A percentile compares a stretch with the other conserved stretches of the same genome.
These are phyloP conservation scores for Cryphonectria carpinicola DNA, from an alignment of 2,329 filamentous ascomycete species.

Conservation along the genomic window DNA sequence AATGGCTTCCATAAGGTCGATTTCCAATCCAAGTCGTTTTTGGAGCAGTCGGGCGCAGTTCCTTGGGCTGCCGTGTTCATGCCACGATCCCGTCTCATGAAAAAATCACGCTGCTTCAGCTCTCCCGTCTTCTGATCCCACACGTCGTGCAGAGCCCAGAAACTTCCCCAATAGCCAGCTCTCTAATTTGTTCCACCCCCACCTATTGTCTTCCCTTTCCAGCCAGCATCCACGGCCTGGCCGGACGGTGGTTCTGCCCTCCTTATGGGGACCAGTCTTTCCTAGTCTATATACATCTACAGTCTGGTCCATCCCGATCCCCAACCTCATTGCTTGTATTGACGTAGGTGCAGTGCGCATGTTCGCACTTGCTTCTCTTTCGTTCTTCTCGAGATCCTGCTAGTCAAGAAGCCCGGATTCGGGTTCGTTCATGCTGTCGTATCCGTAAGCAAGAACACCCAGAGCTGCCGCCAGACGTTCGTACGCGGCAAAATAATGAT, in stretches of 20 bases:
- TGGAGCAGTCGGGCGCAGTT: constrained; percentile 10
- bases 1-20: constrained; percentile 33
- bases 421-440: constrained; percentile 36
- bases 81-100: constrained; percentile 26
- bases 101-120: constrained; percentile 31
- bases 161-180: constrained; percentile 31
- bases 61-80: not conserved
- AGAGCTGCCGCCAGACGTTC: constrained; percentile 28
- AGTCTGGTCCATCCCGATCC: constrained; percentile 30
- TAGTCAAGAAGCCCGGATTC: constrained; percentile 32
- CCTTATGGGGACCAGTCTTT: constrained; percentile 33
- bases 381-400: constrained; percentile 29
- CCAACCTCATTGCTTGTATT: constrained; percentile 32
- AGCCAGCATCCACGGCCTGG: constrained; percentile 32
- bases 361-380: constrained; percentile 32
- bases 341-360: constrained; percentile 33
- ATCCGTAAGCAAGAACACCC: constrained; percentile 31
- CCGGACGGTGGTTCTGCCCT: constrained; percentile 27
- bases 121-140: constrained; percentile 31
- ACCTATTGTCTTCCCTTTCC: constrained; percentile 30
- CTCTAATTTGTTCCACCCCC: constrained; percentile 29
- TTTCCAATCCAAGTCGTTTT: constrained; percentile 31
- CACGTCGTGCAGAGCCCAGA: constrained; percentile 35
- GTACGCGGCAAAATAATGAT: constrained; percentile 33
- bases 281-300: constrained; percentile 32